These are phyloP conservation scores for Alisma plantagoaquatica DNA, from an alignment of 106 monocot genomes.

Conservation along the genomic window DNA sequence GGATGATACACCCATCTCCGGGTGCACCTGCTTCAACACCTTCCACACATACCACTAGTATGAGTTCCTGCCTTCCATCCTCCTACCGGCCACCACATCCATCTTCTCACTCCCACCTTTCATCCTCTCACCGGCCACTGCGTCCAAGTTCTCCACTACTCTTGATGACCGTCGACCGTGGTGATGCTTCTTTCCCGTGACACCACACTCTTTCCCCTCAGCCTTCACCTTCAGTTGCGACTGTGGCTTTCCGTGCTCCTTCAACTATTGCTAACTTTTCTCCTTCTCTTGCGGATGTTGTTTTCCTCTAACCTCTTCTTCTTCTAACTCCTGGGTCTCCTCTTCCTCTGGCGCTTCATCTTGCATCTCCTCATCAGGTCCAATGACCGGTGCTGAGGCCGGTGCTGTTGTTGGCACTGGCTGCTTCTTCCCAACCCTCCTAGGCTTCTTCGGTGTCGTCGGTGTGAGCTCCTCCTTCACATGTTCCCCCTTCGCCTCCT, in stretches of 20 bases:
- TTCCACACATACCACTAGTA: slow-evolving; percentile 22
- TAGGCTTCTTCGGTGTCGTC: too few species aligned
- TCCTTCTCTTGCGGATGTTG: background rate
- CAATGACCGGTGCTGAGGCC: too few species aligned
- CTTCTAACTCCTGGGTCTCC: background rate
- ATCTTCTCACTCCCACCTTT: background rate
- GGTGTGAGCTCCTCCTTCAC: background rate
- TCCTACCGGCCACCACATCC: too few species aligned
- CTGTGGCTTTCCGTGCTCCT: background rate
- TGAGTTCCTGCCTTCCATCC: background rate
- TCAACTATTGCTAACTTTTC: background rate
- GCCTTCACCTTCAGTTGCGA: background rate
- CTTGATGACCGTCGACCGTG: too few species aligned
- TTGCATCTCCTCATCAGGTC: background rate
- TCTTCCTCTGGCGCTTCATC: background rate
- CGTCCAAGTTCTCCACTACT: too few species aligned
- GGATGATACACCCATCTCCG: slow-evolving; percentile 16
- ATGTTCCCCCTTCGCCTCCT: background rate
- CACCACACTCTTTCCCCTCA: background rate
- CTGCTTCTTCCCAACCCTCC: background rate
- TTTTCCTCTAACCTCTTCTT: background rate
- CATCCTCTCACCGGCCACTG: background rate
- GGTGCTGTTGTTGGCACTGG: background rate
- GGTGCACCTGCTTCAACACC: slow-evolving; percentile 28
- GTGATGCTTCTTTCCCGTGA: too few species aligned